Conservation (phyloP, 2,329 filamentous ascomycete species). For the Stachybotrys echinatus region DNA sequence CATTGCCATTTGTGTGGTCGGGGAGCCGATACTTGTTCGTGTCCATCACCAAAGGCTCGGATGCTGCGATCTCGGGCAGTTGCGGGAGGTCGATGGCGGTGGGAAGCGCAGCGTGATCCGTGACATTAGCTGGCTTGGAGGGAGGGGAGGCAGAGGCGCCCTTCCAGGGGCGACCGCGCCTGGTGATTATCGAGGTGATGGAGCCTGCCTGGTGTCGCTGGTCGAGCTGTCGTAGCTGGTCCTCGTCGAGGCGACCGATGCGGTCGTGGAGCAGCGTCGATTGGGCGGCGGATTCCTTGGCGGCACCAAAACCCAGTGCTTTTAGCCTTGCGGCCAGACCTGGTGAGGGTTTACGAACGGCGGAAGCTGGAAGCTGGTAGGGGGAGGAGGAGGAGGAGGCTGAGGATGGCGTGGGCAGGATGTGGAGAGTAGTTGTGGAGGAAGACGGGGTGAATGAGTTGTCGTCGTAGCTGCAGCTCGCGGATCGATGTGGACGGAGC, state of each 20-base stretch:
- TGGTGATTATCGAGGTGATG: conserved; percentile 45
- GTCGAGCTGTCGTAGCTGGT: conserved; percentile 66
- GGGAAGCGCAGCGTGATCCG: conserved; percentile 14
- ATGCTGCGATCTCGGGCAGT: conserved; percentile 47
- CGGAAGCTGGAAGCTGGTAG: conserved; percentile 14
- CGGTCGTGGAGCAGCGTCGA: conserved; percentile 30
- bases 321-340: conserved; percentile 61
- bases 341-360: conserved; percentile 54
- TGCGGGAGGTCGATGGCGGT: conserved; percentile 22
- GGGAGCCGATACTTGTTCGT: conserved; percentile 70
- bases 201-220: conserved; percentile 57
- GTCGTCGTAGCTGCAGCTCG: background rate
- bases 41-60: conserved; percentile 57
- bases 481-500: background rate
- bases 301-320: conserved; percentile 54
- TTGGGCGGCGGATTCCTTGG: conserved; percentile 27
- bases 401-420: background rate
- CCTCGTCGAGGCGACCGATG: conserved; percentile 65
- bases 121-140: conserved; percentile 16
- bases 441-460: background rate
- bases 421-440: background rate
- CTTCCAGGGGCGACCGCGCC: conserved; percentile 69
- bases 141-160: conserved; percentile 43
- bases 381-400: background rate
- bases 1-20: conserved; percentile 64